phyloP scores from a whole-genome alignment of 2,329 filamentous ascomycete genomes.

The Epichloe coenophiala region DNA sequence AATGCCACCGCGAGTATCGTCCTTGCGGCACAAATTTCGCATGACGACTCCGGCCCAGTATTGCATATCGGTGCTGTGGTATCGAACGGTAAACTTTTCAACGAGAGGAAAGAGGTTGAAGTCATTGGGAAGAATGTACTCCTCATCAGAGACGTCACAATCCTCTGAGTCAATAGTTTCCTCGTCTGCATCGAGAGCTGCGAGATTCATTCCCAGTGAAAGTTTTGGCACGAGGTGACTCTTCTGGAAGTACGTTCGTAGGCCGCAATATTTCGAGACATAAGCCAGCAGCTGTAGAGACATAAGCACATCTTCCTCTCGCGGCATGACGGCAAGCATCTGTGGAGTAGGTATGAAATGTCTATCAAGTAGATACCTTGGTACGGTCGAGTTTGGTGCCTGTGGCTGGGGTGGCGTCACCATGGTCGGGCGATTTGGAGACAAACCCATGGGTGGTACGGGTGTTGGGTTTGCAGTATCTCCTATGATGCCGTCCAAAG shows the following conservation, averaged over 20 bases:
- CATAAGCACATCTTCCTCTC: constrained; percentile 97
- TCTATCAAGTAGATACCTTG: constrained; percentile 67
- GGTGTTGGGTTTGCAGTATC: constrained; percentile 55
- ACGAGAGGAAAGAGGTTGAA: constrained; percentile 98
- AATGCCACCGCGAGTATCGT: constrained; percentile 87
- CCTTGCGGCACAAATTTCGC: constrained; percentile 96
- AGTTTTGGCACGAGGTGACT: constrained; percentile 88
- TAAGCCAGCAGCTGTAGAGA: constrained; percentile 92
- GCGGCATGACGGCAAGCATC: constrained; percentile 80
- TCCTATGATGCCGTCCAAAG: constrained; percentile 72
- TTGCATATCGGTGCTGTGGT: constrained; percentile 95
- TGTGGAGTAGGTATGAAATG: constrained; percentile 55
- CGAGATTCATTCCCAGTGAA: constrained; percentile 76
- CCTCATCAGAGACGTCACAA: constrained; percentile 54
- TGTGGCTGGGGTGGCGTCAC: constrained; percentile 63
- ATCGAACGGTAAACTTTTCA: constrained; percentile 93
- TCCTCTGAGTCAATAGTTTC: constrained; percentile 28
- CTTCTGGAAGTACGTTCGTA: constrained; percentile 87
- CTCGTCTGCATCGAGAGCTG: constrained; percentile 61
- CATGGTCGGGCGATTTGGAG: constrained; percentile 56
- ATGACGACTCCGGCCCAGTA: constrained; percentile 99
- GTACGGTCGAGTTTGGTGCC: constrained; percentile 56
- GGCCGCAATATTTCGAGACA: constrained; percentile 96
- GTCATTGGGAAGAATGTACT: constrained; percentile 84
- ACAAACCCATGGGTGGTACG: constrained; percentile 57